Base-by-base conservation (phyloP, 176 grass and related monocot genomes). In the Alopecurus myosuroides region DNA sequence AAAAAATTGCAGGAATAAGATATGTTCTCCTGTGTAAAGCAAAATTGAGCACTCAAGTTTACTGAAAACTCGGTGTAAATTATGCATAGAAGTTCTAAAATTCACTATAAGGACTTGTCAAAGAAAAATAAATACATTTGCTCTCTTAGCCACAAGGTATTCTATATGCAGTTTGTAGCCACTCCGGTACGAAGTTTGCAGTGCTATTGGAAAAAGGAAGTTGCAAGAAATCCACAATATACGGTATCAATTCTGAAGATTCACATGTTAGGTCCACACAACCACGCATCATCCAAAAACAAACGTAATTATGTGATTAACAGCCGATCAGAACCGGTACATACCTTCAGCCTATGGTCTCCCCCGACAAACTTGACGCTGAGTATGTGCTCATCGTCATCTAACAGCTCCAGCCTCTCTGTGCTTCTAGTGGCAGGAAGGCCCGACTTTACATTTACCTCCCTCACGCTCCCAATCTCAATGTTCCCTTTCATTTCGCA, bases 391-490 rank as follows among this genome's bases (percentile, higher is more conserved):
- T 94, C 92, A 62, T 98, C 82, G 82, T 98, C 95, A 73, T 98
- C 95, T 45, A 98, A 81, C 35, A 86, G 72, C 82, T 98, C 95
- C 39, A 98, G 20, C 22, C 95, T 85, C 85, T 98, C 95, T 0
- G 90, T 98, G 82, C 95, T 98, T 73, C 90, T 93, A 5, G 95
- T 98, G 28, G 95, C 95, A 37, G 95, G 95, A 15, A 98, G 76
- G 4, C 95, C 95, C 15, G 95, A 98, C 76, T 98, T 98, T 5
- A 98, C 92, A 69, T 98, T 94, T 41, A 98, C 95, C 86, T 98
- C 90, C 78, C 95, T 93, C 71, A 98, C 86, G 18, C 95, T 93
- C 23, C 95, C 95, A 46, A 98, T 92, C 82, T 92, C 92, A 26
- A 94, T 68, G 88, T 93, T 92, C 15, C 88, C 90, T 8, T 90